These are phyloP conservation scores for Phycomyces blakesleeanus DNA, from an alignment of 192 early-diverging fungal genomes.

Conservation along the genomic window DNA sequence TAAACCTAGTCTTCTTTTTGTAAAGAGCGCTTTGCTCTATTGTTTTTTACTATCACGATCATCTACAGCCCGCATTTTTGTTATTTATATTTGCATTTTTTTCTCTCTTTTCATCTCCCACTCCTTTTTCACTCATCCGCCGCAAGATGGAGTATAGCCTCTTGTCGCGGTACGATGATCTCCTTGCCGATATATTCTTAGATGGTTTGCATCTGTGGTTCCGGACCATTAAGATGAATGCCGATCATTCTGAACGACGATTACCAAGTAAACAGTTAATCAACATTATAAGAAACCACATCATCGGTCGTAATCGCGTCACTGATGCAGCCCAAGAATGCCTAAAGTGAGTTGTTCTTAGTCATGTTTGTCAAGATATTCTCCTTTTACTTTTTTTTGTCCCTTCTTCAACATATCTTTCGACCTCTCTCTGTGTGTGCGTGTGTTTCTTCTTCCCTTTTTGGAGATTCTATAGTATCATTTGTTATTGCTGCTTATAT, in stretches of 20 bases:
- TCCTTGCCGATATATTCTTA: constrained; percentile 45
- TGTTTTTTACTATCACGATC: not conserved
- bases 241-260: constrained; percentile 24
- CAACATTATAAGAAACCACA: constrained; percentile 36
- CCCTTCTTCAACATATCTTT: not conserved
- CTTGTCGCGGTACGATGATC: constrained; percentile 48
- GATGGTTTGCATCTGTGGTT: constrained; percentile 51
- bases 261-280: constrained; percentile 30
- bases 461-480: no score
- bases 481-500: no score
- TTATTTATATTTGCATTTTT: constrained; percentile 6
- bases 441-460: no score
- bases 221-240: constrained; percentile 49
- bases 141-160: constrained; percentile 42
- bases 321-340: constrained; percentile 41
- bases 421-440: no score
- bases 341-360: constrained; percentile 32
- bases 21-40: not conserved
- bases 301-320: constrained; percentile 34
- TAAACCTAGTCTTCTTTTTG: no score
- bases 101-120: not conserved
- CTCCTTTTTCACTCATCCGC: not conserved
- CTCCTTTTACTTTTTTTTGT: not conserved
- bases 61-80: not conserved
- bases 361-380: not conserved